Conservation (phyloP, 441 rosid species). For the Biscutella laevigata region DNA sequence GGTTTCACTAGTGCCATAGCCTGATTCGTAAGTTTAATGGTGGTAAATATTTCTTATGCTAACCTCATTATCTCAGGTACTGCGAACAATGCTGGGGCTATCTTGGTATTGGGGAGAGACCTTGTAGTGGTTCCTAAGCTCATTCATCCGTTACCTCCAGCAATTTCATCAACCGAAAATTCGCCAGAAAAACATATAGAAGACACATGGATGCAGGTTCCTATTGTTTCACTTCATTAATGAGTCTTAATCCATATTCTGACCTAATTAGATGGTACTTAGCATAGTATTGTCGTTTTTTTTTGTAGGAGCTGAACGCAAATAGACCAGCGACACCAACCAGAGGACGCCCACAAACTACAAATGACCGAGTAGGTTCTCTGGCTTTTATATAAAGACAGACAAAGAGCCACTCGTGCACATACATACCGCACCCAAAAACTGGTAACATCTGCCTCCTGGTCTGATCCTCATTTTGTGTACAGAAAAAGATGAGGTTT, state of each 20-base stretch:
- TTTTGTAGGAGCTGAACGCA: slow-evolving; percentile 96
- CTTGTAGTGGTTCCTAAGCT: too few species aligned
- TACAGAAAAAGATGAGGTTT: slow-evolving; percentile 19
- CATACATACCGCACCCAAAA: slow-evolving; percentile 19
- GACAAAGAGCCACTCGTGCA: slow-evolving; percentile 4
- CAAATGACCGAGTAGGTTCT: slow-evolving; percentile 74
- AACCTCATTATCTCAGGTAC: slow-evolving; percentile 63
- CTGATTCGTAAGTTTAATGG: not conserved
- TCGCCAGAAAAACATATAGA: slow-evolving; percentile 77
- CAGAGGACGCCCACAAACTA: slow-evolving; percentile 86
- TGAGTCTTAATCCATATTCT: not conserved
- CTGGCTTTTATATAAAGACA: slow-evolving; percentile 77
- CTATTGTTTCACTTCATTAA: not conserved
- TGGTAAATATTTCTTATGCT: not conserved
- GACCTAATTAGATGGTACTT: not conserved
- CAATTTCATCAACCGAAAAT: slow-evolving; percentile 62
- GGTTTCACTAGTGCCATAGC: not conserved
- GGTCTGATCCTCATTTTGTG: slow-evolving; percentile 17
- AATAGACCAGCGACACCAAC: slow-evolving; percentile 98
- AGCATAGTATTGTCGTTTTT: not conserved
- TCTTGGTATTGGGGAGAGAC: too few species aligned
- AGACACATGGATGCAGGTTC: slow-evolving; percentile 99
- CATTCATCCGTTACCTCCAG: too few species aligned
- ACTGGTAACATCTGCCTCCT: slow-evolving; percentile 21
- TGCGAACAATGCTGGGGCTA: slow-evolving; percentile 97